phyloP scores from a whole-genome alignment of 2,329 filamentous ascomycete species.

The Scedosporium aurantiacum region DNA sequence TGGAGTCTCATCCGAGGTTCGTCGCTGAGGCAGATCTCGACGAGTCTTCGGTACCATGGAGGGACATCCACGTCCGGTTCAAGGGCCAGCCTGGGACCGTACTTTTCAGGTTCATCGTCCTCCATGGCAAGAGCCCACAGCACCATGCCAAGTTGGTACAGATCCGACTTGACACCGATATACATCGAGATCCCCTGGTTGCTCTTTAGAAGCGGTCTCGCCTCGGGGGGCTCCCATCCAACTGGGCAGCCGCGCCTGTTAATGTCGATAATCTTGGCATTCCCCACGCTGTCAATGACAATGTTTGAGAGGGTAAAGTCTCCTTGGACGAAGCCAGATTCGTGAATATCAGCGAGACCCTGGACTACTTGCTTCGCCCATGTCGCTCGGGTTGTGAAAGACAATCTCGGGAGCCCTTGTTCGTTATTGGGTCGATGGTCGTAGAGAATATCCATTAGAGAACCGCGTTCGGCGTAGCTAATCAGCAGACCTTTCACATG shows the following conservation, averaged over 20 bases:
- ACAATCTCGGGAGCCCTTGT: constrained; percentile 28
- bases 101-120: constrained; percentile 79
- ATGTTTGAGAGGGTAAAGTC: constrained; percentile 98
- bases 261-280: constrained; percentile 97
- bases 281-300: constrained; percentile 71
- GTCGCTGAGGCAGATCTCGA: constrained; percentile 65
- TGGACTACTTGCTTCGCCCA: constrained; percentile 90
- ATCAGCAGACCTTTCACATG: constrained; percentile 83
- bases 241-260: constrained; percentile 95
- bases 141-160: constrained; percentile 95
- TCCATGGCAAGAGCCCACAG: constrained; percentile 83
- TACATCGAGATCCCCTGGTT: constrained; percentile 92
- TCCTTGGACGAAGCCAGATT: constrained; percentile 91
- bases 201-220: constrained; percentile 72
- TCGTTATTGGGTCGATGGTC: constrained; percentile 52
- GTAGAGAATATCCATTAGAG: constrained; percentile 83
- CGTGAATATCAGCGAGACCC: constrained; percentile 85
- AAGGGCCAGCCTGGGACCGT: constrained; percentile 49
- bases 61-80: constrained; percentile 54
- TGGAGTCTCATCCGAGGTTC: constrained; percentile 62
- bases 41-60: constrained; percentile 64
- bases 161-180: constrained; percentile 93
- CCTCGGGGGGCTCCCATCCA: constrained; percentile 94
- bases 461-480: constrained; percentile 73
- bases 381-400: constrained; percentile 65